Evolutionary conservation across 2,329 filamentous ascomycete genomes (phyloP).

Genomic region (Penicillium sp.): DNA sequence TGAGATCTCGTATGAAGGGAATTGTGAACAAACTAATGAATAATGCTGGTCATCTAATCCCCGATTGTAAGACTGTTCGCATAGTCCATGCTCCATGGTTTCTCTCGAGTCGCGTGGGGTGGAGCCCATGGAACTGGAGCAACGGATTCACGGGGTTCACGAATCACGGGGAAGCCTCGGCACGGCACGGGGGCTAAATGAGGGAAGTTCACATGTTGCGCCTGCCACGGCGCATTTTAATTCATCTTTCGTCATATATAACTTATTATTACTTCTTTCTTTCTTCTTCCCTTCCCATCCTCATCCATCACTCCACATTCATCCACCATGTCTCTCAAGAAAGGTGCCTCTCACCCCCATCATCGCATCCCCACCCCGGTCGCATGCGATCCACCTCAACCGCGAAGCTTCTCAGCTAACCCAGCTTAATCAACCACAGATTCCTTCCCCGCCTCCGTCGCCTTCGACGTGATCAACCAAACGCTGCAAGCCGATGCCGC

Average conservation of each 20-base stretch:
- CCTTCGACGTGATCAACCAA: slow-evolving; percentile 85
- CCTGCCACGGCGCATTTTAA: slow-evolving; percentile 16
- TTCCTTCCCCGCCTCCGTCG: slow-evolving; percentile 85
- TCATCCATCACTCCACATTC: slow-evolving; percentile 11
- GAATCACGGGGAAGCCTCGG: slow-evolving; percentile 27
- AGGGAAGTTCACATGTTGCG: slow-evolving; percentile 35
- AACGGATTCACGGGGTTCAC: slow-evolving; percentile 12
- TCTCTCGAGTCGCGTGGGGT: slow-evolving; percentile 3
- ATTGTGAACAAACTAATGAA: not conserved
- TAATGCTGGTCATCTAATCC: not conserved
- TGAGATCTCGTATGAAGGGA: not conserved
- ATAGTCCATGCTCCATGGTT: not conserved
- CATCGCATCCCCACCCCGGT: not conserved
- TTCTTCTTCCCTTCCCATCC: slow-evolving; percentile 6
- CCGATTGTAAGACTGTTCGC: not conserved
- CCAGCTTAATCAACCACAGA: slow-evolving; percentile 54
- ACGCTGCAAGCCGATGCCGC: slow-evolving; percentile 71
- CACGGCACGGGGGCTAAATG: slow-evolving; percentile 15
- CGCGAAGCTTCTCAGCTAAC: slow-evolving; percentile 17
- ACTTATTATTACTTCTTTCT: slow-evolving; percentile 15
- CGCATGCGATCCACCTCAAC: not conserved
- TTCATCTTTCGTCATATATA: slow-evolving; percentile 32
- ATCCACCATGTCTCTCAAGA: slow-evolving; percentile 72
- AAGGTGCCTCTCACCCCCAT: slow-evolving; percentile 59
- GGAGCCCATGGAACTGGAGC: not conserved